Percentiles rank a stretch among this genome's conserved stretches.
These are phyloP conservation scores for Plantago elongata DNA, from an alignment of 257 asterid genomes.

Conservation along the genomic window DNA sequence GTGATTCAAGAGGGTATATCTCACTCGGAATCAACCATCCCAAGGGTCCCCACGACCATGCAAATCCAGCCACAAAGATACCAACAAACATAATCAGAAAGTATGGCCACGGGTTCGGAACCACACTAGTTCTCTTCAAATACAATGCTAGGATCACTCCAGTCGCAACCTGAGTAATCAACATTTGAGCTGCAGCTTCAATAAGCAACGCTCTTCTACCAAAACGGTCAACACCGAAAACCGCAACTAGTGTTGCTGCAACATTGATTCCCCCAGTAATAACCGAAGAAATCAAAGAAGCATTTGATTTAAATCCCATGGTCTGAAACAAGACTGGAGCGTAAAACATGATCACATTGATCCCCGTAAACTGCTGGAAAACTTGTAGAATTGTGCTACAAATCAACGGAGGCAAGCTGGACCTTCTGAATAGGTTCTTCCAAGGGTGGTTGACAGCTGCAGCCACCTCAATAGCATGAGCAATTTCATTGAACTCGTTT, in stretches of 20 bases:
- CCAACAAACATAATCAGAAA: not conserved
- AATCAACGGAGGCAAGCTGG: conserved; percentile 32
- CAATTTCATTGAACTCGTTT: conserved; percentile 29
- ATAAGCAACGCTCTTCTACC: conserved; percentile 43
- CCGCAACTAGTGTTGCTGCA: conserved; percentile 32
- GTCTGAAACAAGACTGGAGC: conserved; percentile 44
- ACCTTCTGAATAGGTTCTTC: conserved; percentile 25
- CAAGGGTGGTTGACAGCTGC: conserved; percentile 28
- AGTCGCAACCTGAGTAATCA: conserved; percentile 23
- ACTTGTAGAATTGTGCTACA: conserved; percentile 24
- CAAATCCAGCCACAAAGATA: not conserved
- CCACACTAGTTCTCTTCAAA: not conserved
- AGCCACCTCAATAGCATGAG: conserved; percentile 29
- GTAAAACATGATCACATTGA: conserved; percentile 44
- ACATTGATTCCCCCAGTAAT: conserved; percentile 38
- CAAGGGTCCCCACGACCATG: conserved; percentile 5
- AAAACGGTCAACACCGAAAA: conserved; percentile 28
- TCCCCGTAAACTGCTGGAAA: conserved; percentile 43
- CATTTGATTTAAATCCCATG: conserved; percentile 30
- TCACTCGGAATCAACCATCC: conserved; percentile 6
- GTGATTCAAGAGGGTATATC: not conserved
- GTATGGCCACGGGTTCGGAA: not conserved
- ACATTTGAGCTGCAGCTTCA: conserved; percentile 39
- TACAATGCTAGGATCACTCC: not conserved
- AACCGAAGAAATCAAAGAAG: conserved; percentile 34